Evolutionary conservation across 23 red algal genomes (phyloP), one percentile per base, ranked within the genome.

Genomic region (Porphyridium purpureum): DNA sequence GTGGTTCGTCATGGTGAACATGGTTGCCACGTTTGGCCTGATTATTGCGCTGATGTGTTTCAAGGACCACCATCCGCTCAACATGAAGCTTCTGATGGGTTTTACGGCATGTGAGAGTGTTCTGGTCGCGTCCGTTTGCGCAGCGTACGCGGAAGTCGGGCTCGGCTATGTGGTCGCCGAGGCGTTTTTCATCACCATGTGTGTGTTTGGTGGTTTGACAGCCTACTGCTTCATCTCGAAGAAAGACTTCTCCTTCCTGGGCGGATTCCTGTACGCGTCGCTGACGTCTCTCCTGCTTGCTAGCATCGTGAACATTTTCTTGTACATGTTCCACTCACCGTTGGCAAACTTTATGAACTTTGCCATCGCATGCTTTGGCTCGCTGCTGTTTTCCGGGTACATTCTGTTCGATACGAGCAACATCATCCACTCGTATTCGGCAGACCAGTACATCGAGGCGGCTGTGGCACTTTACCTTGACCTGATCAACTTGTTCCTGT

Each of bases 341-440:
- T 61, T 47, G 32, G 49, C 74, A 0, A 58, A 42, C 15, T 41
- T 78, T n/a, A 60, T 76, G 35, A 29, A 46, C 7, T 85, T 98
- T 59, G 36, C 70, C 19, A 72, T 85, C 41, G 59, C 77, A 24
- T 70, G 66, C 17, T 59, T 63, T 35, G 72, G 70, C 17, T 64
- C 61, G 54, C 47, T 86, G 3, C 20, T 98, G 4, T 86, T 98
- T 32, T 62, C 52, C 34, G 72, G 81, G n/a, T 98, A 81, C 49
- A 98, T 98, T 35, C 72, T 98, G 27, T 98, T 76, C 44, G 90
- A 98, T 68, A 85, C 73, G 41, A 77, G 50, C n/a, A 24, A 83
- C 63, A 70, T 98, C 36, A 98, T 98, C 48, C 67, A 98, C 54
- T 68, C 66, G 7, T 35, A 85, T 42, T 59, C 70, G 14, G 79